These are phyloP conservation scores for Alternaria hordeiaustralica DNA, from an alignment of 2,329 filamentous ascomycete genomes.

Conservation along the genomic window DNA sequence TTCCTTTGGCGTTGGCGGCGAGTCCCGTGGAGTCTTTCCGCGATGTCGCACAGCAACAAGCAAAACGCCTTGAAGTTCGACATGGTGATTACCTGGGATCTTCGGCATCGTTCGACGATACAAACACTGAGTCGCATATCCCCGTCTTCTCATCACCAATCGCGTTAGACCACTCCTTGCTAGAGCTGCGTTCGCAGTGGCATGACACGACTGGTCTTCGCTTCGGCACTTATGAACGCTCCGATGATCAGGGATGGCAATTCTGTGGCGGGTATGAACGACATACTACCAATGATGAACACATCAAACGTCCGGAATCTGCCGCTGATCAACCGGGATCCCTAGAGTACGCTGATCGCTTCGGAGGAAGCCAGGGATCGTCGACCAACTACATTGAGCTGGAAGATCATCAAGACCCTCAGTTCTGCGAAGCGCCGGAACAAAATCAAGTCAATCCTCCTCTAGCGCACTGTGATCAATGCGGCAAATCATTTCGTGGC, in stretches of 20 bases:
- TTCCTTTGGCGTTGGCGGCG: too few relatives aligned
- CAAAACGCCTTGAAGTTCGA: background rate
- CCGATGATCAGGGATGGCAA: background rate
- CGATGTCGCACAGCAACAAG: background rate
- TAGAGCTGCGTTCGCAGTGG: background rate
- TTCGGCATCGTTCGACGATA: too few relatives aligned
- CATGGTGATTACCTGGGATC: rapidly evolving
- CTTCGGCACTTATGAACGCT: background rate
- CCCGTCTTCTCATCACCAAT: too few relatives aligned
- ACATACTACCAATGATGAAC: background rate
- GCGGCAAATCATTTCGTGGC: conserved; percentile 6
- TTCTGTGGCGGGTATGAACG: background rate
- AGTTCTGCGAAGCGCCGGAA: background rate
- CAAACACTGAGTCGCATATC: background rate
- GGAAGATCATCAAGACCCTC: background rate
- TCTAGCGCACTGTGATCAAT: background rate
- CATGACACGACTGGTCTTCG: background rate
- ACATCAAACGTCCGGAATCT: background rate
- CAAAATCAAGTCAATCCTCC: background rate
- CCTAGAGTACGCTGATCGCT: background rate
- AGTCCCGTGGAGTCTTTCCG: background rate
- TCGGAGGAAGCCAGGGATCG: background rate
- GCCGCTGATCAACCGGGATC: background rate
- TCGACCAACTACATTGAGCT: background rate
- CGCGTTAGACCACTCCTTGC: background rate